Evolutionary conservation across 208 protist species (phyloP).

Genomic region (Leishmania tropica): DNA sequence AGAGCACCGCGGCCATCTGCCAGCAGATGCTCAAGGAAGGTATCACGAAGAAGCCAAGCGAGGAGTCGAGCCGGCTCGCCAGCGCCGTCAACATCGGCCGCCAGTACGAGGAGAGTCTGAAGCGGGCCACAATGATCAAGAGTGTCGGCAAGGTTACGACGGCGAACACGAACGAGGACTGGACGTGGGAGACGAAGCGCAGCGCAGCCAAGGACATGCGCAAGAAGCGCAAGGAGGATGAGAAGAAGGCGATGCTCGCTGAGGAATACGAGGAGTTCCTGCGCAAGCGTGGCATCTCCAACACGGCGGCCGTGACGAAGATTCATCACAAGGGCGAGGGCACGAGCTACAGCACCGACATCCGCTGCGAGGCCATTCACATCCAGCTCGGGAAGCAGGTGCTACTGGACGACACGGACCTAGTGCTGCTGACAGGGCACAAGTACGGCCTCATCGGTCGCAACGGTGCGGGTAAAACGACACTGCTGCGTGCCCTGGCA

Average conservation of each 20-base stretch:
- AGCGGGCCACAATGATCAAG: slow-evolving; percentile 83
- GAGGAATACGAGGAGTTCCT: slow-evolving; percentile 93
- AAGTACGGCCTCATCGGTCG: slow-evolving; percentile 97
- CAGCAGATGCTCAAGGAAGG: slow-evolving; percentile 58
- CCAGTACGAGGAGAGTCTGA: slow-evolving; percentile 89
- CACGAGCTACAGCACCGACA: slow-evolving; percentile 79
- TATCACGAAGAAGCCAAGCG: slow-evolving; percentile 71
- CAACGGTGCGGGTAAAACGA: slow-evolving; percentile 95
- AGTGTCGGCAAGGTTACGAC: slow-evolving; percentile 76
- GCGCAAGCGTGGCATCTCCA: slow-evolving; percentile 81
- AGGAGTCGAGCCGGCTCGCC: slow-evolving; percentile 66
- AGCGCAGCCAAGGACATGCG: slow-evolving; percentile 88
- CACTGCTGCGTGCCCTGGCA: slow-evolving; percentile 94
- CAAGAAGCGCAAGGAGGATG: slow-evolving; percentile 88
- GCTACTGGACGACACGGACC: slow-evolving; percentile 81
- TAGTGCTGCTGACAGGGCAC: slow-evolving; percentile 84
- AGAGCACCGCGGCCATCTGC: slow-evolving; percentile 46
- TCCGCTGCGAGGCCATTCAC: slow-evolving; percentile 87
- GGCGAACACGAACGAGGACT: slow-evolving; percentile 91
- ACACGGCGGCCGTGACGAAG: slow-evolving; percentile 77
- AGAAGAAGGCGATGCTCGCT: slow-evolving; percentile 87
- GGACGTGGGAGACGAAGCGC: slow-evolving; percentile 89
- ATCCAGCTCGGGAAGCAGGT: slow-evolving; percentile 91
- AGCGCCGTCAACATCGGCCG: slow-evolving; percentile 87
- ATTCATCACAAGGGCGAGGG: slow-evolving; percentile 86